A percentile compares a stretch with the other conserved stretches of the same genome.
These are phyloP conservation scores for Pythium periplocum DNA, from an alignment of 352 stramenopile genomes.

Conservation along the genomic window DNA sequence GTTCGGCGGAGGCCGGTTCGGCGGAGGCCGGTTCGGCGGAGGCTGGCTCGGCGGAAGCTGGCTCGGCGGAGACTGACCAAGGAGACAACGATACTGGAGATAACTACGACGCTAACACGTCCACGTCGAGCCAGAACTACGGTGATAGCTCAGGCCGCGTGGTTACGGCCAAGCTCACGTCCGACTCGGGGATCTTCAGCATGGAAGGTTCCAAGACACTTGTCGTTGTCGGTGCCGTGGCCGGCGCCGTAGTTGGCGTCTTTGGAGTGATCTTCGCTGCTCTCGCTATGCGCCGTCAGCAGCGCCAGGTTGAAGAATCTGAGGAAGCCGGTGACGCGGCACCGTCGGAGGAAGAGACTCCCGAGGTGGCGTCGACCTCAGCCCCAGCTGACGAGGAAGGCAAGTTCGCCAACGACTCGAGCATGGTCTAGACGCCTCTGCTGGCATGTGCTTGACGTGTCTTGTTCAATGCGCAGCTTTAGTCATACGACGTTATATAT, in stretches of 20 bases:
- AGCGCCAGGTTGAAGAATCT: neutral
- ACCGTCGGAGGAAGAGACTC: constrained; percentile 2
- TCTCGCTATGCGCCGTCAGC: neutral
- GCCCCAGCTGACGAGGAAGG: constrained; percentile 12
- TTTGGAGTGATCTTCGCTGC: constrained; percentile 14
- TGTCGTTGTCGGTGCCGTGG: constrained; percentile 6
- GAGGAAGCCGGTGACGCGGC: constrained; percentile 4
- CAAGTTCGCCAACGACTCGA: constrained; percentile 21
- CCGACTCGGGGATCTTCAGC: constrained; percentile 12
- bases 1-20: too few relatives aligned
- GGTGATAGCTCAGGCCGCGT: too few relatives aligned
- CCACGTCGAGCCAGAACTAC: too few relatives aligned
- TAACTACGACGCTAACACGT: too few relatives aligned
- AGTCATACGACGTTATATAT: too few relatives aligned
- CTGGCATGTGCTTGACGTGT: neutral
- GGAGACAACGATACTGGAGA: too few relatives aligned
- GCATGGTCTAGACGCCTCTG: constrained; percentile 5
- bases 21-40: neutral
- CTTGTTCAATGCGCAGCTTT: too few relatives aligned
- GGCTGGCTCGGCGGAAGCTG: neutral
- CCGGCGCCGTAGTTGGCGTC: constrained; percentile 11
- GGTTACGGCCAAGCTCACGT: constrained; percentile 11
- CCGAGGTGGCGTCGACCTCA: constrained; percentile 3
- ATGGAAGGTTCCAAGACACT: constrained; percentile 10
- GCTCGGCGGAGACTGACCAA: too few relatives aligned